Conservation (phyloP, 768 basidiomycete species). For the Mycena alexandri region DNA sequence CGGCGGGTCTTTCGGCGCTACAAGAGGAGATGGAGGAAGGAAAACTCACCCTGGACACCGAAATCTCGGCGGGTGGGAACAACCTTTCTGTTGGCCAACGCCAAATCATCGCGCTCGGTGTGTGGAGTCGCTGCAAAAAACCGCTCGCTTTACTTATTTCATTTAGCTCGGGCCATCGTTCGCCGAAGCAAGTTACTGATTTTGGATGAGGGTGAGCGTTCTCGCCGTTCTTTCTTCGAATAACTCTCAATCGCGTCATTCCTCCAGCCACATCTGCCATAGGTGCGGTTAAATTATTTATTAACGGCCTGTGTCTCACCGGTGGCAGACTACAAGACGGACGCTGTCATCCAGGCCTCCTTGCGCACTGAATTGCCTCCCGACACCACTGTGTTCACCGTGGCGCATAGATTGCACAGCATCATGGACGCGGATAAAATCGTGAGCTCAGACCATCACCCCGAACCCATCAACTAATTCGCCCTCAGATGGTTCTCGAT, state of each 20-base stretch:
- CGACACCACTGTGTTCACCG: conserved; percentile 46
- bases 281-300: neutral
- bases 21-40: conserved; percentile 23
- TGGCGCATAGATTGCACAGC: conserved; percentile 47
- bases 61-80: conserved; percentile 22
- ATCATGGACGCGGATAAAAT: conserved; percentile 49
- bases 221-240: conserved; percentile 13
- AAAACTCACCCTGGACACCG: conserved; percentile 27
- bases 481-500: conserved; percentile 53
- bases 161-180: conserved; percentile 42
- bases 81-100: conserved; percentile 29
- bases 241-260: conserved; percentile 19
- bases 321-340: conserved; percentile 47
- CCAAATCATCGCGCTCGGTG: conserved; percentile 29
- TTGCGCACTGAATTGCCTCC: conserved; percentile 51
- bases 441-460: conserved; percentile 43
- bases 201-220: conserved; percentile 29
- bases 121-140: neutral
- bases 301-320: neutral
- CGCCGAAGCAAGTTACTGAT: conserved; percentile 29
- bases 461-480: neutral
- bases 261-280: conserved; percentile 34
- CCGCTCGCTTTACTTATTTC: neutral
- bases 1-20: conserved; percentile 42
- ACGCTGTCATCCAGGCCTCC: conserved; percentile 56